These are phyloP conservation scores for Suillus subalutaceus DNA, from an alignment of 768 basidiomycete genomes.

Conservation along the genomic window DNA sequence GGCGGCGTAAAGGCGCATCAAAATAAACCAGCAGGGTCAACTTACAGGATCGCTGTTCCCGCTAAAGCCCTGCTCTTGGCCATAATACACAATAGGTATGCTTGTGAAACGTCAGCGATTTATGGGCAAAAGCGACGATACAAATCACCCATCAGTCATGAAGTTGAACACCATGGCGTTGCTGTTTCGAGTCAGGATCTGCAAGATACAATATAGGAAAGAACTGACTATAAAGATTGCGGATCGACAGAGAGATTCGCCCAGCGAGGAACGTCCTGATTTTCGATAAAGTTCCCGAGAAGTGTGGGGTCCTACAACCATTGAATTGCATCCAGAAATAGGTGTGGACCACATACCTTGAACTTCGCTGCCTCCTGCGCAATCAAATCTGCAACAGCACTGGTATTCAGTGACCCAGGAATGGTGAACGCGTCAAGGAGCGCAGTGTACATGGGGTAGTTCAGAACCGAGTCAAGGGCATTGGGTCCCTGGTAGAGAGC, in stretches of 20 bases:
- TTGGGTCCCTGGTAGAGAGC: slow-evolving; percentile 64
- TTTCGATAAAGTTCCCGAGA: slow-evolving; percentile 81
- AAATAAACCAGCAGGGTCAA: slow-evolving; percentile 8
- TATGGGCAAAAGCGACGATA: not conserved
- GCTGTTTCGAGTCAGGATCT: slow-evolving; percentile 33
- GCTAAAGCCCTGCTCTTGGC: slow-evolving; percentile 73
- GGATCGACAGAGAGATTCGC: slow-evolving; percentile 70
- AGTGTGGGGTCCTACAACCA: slow-evolving; percentile 26
- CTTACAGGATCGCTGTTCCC: slow-evolving; percentile 69
- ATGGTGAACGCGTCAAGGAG: slow-evolving; percentile 68
- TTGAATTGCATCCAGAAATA: not conserved
- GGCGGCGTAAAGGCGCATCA: slow-evolving; percentile 10
- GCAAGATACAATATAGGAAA: not conserved
- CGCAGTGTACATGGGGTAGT: slow-evolving; percentile 71
- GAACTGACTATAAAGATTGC: slow-evolving; percentile 64
- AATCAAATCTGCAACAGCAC: slow-evolving; percentile 55
- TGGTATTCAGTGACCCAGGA: slow-evolving; percentile 67
- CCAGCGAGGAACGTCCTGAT: slow-evolving; percentile 80
- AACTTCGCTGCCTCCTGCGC: slow-evolving; percentile 56
- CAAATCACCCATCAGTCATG: slow-evolving; percentile 65
- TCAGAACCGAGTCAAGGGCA: slow-evolving; percentile 68
- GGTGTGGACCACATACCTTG: slow-evolving; percentile 33
- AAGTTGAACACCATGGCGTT: slow-evolving; percentile 78
- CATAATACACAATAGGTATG: slow-evolving; percentile 84
- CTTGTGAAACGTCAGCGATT: slow-evolving; percentile 23